Evolutionary conservation across 306 rosid genomes (phyloP), one percentile per base, ranked within the genome.

Genomic region (Glycine latifolia): DNA sequence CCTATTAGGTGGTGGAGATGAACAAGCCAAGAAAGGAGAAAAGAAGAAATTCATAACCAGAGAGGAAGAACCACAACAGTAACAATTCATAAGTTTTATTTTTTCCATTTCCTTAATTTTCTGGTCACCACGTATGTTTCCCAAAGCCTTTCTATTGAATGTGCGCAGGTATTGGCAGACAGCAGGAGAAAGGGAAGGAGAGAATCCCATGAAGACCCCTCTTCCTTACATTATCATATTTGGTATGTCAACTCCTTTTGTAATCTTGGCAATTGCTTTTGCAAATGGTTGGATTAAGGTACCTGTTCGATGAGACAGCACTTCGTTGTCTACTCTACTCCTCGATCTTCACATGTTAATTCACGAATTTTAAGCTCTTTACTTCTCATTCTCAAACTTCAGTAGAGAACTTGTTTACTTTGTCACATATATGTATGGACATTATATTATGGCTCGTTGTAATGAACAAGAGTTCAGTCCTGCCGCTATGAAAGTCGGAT

Each of bases 161-260:
- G 52, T 5, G 43, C 65, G 86, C 79, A 93, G 97, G 92, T 95
- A 93, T 75, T 95, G 99, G 99, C 98, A 93, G 83, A 86, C 99
- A 80, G 98, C 98, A 54, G 98, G 99, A 75, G 93, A 95, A 76
- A 91, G 98, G 73, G 97, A 90, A 89, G 98, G 98, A 67, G 99
- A 95, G 82, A 95, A 95, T 84, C 99, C 99, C 26, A 93, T 95
- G 99, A 93, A 67, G 88, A 91, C 98, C 10, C 99, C 99, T 72
- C 89, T 95, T 81, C 98, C 98, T 83, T 95, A 92, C 83, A 95
- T 95, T 8, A 93, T 95, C 89, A 86, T 93, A 56, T 93, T 95
- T 89, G 99, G 99, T 67, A 92, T 95, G 97, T 93, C 99, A 37
- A 95, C 99, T 9, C 98, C 99, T 76, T 95, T 95, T 87, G 97